phyloP scores from a whole-genome alignment of 345 rosid species.

The Geranium rotundifolium region DNA sequence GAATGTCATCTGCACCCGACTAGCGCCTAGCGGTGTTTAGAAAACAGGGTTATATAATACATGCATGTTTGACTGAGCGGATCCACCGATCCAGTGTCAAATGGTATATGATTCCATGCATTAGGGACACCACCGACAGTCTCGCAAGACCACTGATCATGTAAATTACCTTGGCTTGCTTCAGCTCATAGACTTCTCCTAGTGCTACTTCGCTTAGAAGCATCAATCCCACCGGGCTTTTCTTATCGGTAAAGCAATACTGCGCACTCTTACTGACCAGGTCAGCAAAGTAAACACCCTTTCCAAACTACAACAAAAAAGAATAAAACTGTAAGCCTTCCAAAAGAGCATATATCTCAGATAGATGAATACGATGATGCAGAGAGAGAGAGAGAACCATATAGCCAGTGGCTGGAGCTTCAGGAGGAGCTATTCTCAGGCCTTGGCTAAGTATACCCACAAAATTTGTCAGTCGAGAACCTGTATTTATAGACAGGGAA shows the following conservation, averaged over 20 bases:
- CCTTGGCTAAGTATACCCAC: slow-evolving; percentile 97
- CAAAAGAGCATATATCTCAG: slow-evolving; percentile 2
- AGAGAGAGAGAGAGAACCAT: slow-evolving; percentile 50
- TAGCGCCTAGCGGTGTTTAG: too few species aligned
- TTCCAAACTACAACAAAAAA: slow-evolving; percentile 61
- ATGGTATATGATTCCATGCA: too few species aligned
- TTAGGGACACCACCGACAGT: too few species aligned
- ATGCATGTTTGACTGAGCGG: neutral
- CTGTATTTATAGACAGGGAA: slow-evolving; percentile 20
- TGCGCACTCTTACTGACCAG: slow-evolving; percentile 99
- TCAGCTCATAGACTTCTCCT: slow-evolving; percentile 74
- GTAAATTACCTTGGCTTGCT: slow-evolving; percentile 49
- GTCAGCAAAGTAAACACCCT: slow-evolving; percentile 95
- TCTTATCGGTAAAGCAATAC: slow-evolving; percentile 71
- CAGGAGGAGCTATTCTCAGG: slow-evolving; percentile 95
- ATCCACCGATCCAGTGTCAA: too few species aligned
- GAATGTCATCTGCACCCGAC: too few species aligned
- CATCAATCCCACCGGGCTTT: slow-evolving; percentile 82
- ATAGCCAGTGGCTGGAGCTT: slow-evolving; percentile 98
- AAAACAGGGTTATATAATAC: neutral
- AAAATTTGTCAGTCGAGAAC: slow-evolving; percentile 87
- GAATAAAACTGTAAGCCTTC: slow-evolving; percentile 10
- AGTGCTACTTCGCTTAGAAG: slow-evolving; percentile 86
- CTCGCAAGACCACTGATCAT: too few species aligned
- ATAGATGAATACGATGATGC: neutral